These are phyloP conservation scores for Cladochytrium replicatum DNA, from an alignment of 192 early-diverging fungal species.

Conservation along the genomic window DNA sequence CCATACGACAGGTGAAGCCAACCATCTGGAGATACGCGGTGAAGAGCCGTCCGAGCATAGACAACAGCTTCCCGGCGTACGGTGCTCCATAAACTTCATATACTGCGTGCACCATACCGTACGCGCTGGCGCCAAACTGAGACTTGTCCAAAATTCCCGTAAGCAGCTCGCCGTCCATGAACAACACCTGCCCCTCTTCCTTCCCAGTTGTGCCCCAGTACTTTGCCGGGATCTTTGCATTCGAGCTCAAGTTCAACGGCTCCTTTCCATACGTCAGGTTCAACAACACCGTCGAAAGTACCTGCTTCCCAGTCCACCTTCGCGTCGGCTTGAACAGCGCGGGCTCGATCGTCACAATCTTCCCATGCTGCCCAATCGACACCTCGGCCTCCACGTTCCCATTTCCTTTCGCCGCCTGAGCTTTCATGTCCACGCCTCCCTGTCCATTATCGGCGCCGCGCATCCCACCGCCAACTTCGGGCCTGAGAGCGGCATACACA, in stretches of 20 bases:
- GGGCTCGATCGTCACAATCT: constrained; percentile 76
- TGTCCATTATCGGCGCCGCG: constrained; percentile 48
- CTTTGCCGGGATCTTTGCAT: constrained; percentile 74
- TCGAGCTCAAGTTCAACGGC: constrained; percentile 80
- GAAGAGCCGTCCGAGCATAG: constrained; percentile 84
- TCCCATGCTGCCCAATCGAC: constrained; percentile 50
- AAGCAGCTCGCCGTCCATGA: constrained; percentile 82
- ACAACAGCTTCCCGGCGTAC: constrained; percentile 82
- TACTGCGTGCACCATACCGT: constrained; percentile 90
- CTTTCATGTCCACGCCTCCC: constrained; percentile 16
- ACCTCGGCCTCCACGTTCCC: constrained; percentile 49
- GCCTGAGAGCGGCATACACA: constrained; percentile 77
- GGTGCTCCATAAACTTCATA: constrained; percentile 90
- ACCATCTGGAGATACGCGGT: constrained; percentile 76
- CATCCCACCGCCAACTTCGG: constrained; percentile 62
- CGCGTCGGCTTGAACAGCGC: constrained; percentile 75
- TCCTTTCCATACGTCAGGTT: constrained; percentile 69
- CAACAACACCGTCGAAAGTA: constrained; percentile 79
- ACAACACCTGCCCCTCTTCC: constrained; percentile 76
- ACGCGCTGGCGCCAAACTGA: constrained; percentile 86
- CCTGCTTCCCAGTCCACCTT: constrained; percentile 98
- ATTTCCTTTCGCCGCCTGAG: constrained; percentile 20
- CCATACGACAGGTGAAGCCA: constrained; percentile 97
- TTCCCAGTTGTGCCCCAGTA: constrained; percentile 70
- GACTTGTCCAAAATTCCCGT: constrained; percentile 94